These are phyloP conservation scores for Silene latifolia DNA, from an alignment of 148 eudicot genomes.

Conservation along the genomic window DNA sequence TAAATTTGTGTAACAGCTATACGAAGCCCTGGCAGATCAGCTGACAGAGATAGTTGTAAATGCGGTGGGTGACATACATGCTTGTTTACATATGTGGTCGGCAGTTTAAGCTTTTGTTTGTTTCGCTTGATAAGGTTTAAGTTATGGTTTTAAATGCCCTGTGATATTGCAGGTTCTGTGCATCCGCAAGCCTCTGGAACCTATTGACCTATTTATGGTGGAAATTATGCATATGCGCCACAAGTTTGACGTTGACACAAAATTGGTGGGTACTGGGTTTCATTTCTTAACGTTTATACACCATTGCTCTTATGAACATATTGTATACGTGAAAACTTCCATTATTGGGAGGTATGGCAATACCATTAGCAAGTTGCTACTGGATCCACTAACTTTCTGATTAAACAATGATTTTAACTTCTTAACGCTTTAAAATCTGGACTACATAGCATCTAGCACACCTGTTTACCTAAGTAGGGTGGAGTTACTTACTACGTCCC, in stretches of 20 bases:
- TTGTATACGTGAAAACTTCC: not conserved
- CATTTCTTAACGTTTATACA: not conserved
- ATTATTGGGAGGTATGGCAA: not conserved
- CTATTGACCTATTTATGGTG: conserved; percentile 95
- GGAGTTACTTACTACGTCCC: too few relatives aligned
- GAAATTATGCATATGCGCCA: conserved; percentile 99
- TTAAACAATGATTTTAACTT: not conserved
- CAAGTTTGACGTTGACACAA: conserved; percentile 95
- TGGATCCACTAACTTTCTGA: not conserved
- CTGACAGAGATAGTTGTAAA: conserved; percentile 84
- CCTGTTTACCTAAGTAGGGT: too few relatives aligned
- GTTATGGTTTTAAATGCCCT: not conserved
- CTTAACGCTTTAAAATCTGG: not conserved
- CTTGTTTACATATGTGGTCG: not conserved
- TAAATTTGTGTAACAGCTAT: conserved; percentile 45
- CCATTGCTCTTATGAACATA: not conserved
- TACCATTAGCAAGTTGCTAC: not conserved
- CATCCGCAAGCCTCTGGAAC: conserved; percentile 86
- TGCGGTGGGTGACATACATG: conserved; percentile 49
- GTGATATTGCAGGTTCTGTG: conserved; percentile 67
- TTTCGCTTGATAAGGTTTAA: not conserved
- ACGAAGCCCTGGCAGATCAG: conserved; percentile 93
- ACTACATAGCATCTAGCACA: not conserved
- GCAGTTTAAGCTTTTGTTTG: conserved; percentile 1
- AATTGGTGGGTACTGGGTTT: conserved; percentile 50